phyloP scores from a whole-genome alignment of 2,329 filamentous ascomycete species.

The Curvularia eragrostidis region DNA sequence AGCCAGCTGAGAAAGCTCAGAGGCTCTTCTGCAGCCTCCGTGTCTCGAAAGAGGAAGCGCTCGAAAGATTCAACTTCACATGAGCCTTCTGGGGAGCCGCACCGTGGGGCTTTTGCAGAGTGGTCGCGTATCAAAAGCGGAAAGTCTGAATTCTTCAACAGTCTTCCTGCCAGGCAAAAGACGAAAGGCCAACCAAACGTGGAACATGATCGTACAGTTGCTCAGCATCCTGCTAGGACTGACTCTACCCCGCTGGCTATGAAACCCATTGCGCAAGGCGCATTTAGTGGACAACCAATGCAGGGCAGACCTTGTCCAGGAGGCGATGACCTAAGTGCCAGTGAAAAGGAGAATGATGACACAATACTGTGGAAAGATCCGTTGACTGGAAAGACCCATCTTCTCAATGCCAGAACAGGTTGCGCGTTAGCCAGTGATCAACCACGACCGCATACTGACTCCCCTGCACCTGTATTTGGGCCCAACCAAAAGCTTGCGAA shows the following conservation, averaged over 20 bases:
- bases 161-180: constrained; percentile 21
- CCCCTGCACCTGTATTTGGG: background rate
- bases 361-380: constrained; percentile 68
- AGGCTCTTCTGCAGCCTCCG: background rate
- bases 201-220: background rate
- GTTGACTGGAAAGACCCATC: constrained; percentile 58
- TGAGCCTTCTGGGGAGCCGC: constrained; percentile 6
- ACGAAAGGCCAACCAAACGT: background rate
- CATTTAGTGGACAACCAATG: constrained; percentile 11
- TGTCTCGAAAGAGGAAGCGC: constrained; percentile 34
- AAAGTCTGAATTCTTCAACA: constrained; percentile 44
- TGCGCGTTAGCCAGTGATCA: constrained; percentile 39
- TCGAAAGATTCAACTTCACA: background rate
- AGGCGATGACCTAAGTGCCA: background rate
- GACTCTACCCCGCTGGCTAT: constrained; percentile 18
- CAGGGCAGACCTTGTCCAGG: background rate
- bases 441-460: constrained; percentile 17
- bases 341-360: constrained; percentile 34
- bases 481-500: constrained; percentile 31
- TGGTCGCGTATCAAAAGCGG: constrained; percentile 57
- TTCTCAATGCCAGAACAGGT: constrained; percentile 65
- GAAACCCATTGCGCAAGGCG: constrained; percentile 20
- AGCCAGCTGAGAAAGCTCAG: background rate
- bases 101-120: constrained; percentile 36
- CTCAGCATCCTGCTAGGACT: background rate